Percentiles rank a stretch among this genome's conserved stretches.
Conservation (phyloP, 768 basidiomycete genomes). For the Lentinula boryana region DNA sequence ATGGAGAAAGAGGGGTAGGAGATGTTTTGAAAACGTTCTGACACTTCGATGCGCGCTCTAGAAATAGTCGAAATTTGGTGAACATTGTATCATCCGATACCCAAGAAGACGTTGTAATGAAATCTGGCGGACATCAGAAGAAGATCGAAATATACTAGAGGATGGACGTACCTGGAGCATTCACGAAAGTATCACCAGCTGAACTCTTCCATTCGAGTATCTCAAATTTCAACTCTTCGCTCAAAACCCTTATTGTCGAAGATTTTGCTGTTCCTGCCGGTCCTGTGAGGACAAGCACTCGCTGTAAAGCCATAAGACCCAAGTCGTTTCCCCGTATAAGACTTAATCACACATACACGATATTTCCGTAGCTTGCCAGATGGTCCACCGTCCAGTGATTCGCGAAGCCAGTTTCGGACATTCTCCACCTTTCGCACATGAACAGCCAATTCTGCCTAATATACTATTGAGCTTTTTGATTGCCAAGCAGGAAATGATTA, state of each 20-base stretch:
- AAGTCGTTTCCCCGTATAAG: not conserved
- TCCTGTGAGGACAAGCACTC: conserved; percentile 81
- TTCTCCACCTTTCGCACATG: conserved; percentile 77
- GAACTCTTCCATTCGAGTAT: conserved; percentile 83
- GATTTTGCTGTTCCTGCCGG: conserved; percentile 92
- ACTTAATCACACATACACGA: conserved; percentile 44
- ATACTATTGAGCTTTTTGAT: conserved; percentile 1
- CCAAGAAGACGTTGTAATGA: not conserved
- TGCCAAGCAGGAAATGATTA: not conserved
- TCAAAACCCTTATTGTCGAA: conserved; percentile 69
- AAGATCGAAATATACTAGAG: not conserved
- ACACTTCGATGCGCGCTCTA: conserved; percentile 63
- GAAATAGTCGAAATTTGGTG: conserved; percentile 71
- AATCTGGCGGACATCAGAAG: not conserved
- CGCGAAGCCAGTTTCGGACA: conserved; percentile 66
- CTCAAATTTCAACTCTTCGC: conserved; percentile 69
- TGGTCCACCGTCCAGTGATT: conserved; percentile 66
- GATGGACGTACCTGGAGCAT: not conserved
- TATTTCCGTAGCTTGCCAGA: conserved; percentile 65
- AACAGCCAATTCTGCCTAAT: conserved; percentile 68
- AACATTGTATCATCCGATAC: conserved; percentile 22
- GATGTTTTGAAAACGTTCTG: conserved; percentile 38
- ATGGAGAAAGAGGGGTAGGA: not conserved
- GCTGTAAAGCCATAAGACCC: conserved; percentile 31
- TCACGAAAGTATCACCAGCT: conserved; percentile 36